phyloP scores from a whole-genome alignment of 2,329 filamentous ascomycete species.

The Sphaceloma murrayae region DNA sequence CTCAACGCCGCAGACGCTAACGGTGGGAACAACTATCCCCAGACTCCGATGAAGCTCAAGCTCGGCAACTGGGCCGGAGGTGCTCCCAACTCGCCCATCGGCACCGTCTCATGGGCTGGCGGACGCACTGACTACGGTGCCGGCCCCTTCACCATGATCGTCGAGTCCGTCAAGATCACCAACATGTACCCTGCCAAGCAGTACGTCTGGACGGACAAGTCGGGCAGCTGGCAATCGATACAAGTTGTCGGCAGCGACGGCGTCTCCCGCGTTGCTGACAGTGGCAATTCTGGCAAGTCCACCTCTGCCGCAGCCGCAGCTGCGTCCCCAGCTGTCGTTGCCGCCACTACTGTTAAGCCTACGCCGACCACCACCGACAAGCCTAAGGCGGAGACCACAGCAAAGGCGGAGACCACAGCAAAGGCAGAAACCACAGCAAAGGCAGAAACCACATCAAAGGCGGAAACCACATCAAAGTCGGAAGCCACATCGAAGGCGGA shows the following conservation, averaged over 20 bases:
- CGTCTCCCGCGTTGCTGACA: not conserved
- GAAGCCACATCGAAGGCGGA: no score
- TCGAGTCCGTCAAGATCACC: conserved; percentile 41
- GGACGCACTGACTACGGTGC: conserved; percentile 43
- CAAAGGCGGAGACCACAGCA: not conserved
- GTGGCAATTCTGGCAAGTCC: not conserved
- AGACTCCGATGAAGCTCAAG: conserved; percentile 64
- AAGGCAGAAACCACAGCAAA: not conserved
- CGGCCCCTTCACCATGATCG: conserved; percentile 44
- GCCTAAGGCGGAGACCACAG: not conserved
- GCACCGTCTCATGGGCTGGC: conserved; percentile 59
- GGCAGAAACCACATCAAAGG: not conserved
- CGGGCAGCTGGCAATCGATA: conserved; percentile 49
- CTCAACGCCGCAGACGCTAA: conserved; percentile 58
- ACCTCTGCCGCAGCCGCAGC: not conserved
- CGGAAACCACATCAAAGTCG: no score
- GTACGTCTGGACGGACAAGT: conserved; percentile 43
- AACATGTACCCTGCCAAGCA: conserved; percentile 44
- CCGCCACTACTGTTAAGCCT: conserved; percentile 1
- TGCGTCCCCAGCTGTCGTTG: not conserved
- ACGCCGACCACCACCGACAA: conserved; percentile 1
- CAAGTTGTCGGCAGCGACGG: conserved; percentile 28
- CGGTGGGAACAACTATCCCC: conserved; percentile 61
- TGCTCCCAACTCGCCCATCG: conserved; percentile 38
- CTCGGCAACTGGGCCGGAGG: conserved; percentile 43